Percentiles rank a stretch among this genome's conserved stretches.
phyloP scores from a whole-genome alignment of 192 early-diverging fungal genomes.

The Piromyces sp. region DNA sequence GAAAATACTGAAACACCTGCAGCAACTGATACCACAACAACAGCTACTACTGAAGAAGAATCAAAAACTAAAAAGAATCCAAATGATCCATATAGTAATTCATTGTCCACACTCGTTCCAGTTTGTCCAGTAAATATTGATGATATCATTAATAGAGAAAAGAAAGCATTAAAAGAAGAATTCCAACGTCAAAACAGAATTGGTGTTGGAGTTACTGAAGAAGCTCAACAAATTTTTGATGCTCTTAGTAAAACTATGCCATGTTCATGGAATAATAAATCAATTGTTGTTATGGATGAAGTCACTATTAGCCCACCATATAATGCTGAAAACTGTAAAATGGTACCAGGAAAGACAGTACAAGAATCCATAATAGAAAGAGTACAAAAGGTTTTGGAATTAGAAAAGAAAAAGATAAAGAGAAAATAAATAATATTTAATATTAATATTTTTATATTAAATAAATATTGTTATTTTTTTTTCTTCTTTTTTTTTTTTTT shows the following conservation, averaged over 20 bases:
- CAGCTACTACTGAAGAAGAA: background rate
- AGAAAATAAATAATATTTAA: background rate
- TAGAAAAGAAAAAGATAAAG: background rate
- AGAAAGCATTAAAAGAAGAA: slow-evolving; percentile 23
- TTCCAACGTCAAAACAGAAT: slow-evolving; percentile 30
- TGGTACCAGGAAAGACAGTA: slow-evolving; percentile 1
- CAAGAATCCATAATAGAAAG: background rate
- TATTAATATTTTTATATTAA: too few species aligned
- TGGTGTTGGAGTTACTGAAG: slow-evolving; percentile 59
- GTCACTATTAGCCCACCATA: slow-evolving; percentile 60
- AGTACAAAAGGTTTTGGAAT: background rate
- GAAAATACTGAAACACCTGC: slow-evolving; percentile 2
- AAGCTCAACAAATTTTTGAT: slow-evolving; percentile 63
- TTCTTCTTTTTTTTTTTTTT: too few species aligned
- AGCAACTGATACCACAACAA: background rate
- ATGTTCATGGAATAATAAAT: slow-evolving; percentile 55
- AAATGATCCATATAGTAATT: slow-evolving; percentile 4
- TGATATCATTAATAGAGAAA: slow-evolving; percentile 26
- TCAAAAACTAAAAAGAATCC: background rate
- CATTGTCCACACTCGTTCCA: slow-evolving; percentile 14
- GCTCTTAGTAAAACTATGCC: slow-evolving; percentile 64
- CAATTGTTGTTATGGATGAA: slow-evolving; percentile 66
- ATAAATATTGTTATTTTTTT: too few species aligned
- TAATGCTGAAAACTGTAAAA: slow-evolving; percentile 46
- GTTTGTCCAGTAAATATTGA: slow-evolving; percentile 30